Evolutionary conservation across 345 rosid genomes (phyloP), one percentile per base, ranked within the genome.

Genomic region (Gossypium mustelinum): DNA sequence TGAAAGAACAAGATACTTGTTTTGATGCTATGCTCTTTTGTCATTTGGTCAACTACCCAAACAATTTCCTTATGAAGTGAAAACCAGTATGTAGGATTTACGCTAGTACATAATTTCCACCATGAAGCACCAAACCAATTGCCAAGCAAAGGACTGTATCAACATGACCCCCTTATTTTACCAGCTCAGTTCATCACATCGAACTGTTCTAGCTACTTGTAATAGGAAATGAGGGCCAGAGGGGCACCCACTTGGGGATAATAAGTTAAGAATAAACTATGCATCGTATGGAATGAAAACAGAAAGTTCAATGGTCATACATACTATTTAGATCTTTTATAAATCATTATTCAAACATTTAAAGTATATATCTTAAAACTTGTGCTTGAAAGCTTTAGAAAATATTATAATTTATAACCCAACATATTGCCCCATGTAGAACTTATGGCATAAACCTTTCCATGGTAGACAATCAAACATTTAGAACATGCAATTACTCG

Each of bases 381-480:
- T 63, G 22, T 63, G 13, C 22, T 63, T 45, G 3, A 63, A 34
- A 63, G 47, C 22, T 41, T n/a, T 64, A 41, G 27, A 41, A 9
- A 50, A 11, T 50, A 64, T 41, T 10, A 41, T 10, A 34, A 34
- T 34, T 34, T 34, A 5, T 34, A 9, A 45, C 11, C 71, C 55
- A 67, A 67, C 71, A 67, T 67, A 20, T 4, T 67, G 71, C 54
- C 39, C 70, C 54, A 66, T 20, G 70, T 12, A 52, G 54, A 50
- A 69, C 29, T 51, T 14, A 69, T 69, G 59, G 59, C 24, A 24
- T 14, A 8, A 50, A 68, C 14, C 58, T 14, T 50, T 66, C 17
- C 4, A 48, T 51, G 45, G 45, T 69, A 27, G 14, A 51, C 11
- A 20, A 54, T 24, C 57, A 68, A 25, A 50, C 58, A 29, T 34